phyloP scores from a whole-genome alignment of 768 basidiomycete species.

The Coprinellus micaceus region DNA sequence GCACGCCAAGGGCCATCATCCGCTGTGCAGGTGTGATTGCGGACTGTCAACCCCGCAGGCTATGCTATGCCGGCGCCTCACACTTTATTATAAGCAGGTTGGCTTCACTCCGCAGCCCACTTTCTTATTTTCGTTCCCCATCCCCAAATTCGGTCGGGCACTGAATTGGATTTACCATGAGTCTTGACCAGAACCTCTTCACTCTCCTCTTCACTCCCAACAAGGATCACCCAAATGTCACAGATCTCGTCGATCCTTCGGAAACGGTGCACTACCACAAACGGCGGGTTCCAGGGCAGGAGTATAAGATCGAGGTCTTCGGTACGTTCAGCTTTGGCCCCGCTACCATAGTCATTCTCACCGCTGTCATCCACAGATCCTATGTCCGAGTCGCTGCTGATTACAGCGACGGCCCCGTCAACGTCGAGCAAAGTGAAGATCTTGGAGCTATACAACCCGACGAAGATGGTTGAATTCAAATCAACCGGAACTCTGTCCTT shows the following conservation, averaged over 20 bases:
- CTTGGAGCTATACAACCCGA: slow-evolving; percentile 73
- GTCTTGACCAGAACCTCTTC: slow-evolving; percentile 82
- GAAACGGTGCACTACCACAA: slow-evolving; percentile 72
- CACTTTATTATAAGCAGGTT: background rate
- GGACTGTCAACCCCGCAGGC: background rate
- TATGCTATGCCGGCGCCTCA: background rate
- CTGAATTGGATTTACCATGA: slow-evolving; percentile 46
- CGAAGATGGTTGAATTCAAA: slow-evolving; percentile 64
- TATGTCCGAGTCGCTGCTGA: slow-evolving; percentile 65
- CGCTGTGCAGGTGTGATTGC: background rate
- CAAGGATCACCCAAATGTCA: slow-evolving; percentile 52
- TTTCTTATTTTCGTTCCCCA: background rate
- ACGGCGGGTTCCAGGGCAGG: slow-evolving; percentile 47
- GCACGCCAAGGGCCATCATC: background rate
- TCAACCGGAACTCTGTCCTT: slow-evolving; percentile 71
- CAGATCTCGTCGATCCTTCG: slow-evolving; percentile 67
- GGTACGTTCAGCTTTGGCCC: too few relatives aligned
- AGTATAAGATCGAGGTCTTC: slow-evolving; percentile 65
- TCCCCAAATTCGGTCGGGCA: background rate
- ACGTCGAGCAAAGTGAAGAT: slow-evolving; percentile 70
- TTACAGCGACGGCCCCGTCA: slow-evolving; percentile 60
- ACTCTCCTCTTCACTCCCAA: slow-evolving; percentile 66
- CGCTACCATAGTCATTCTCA: too few relatives aligned
- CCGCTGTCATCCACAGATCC: too few relatives aligned
- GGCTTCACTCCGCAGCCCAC: background rate